phyloP scores from a whole-genome alignment of 495 filamentous ascomycete species.

The Penicillium lividum region DNA sequence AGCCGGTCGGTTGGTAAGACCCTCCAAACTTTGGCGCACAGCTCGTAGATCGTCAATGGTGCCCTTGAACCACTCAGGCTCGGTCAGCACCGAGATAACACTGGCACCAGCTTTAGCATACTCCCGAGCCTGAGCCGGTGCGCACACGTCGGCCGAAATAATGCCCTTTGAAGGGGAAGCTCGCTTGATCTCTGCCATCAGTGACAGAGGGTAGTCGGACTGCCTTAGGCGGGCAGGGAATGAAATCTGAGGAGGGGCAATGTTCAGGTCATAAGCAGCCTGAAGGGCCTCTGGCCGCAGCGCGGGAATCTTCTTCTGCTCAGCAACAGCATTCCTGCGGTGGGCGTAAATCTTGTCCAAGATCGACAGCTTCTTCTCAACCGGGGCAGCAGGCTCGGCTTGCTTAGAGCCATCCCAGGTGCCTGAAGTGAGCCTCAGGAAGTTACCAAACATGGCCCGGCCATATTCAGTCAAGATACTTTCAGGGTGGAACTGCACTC shows the following conservation, averaged over 20 bases:
- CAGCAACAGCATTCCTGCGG: conserved; percentile 71
- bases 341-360: conserved; percentile 89
- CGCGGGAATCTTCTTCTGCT: conserved; percentile 85
- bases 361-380: conserved; percentile 74
- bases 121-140: conserved; percentile 83
- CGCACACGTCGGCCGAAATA: conserved; percentile 83
- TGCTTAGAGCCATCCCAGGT: conserved; percentile 83
- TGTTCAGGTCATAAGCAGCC: conserved; percentile 77
- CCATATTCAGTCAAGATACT: conserved; percentile 92
- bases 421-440: conserved; percentile 80
- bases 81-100: conserved; percentile 94
- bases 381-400: conserved; percentile 29
- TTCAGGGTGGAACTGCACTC: conserved; percentile 97
- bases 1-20: conserved; percentile 88
- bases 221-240: conserved; percentile 77
- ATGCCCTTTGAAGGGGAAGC: conserved; percentile 96
- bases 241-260: conserved; percentile 81
- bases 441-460: conserved; percentile 87
- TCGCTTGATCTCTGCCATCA: conserved; percentile 97
- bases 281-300: conserved; percentile 83
- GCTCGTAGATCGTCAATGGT: conserved; percentile 90
- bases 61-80: conserved; percentile 98
- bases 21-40: conserved; percentile 83
- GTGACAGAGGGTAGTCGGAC: conserved; percentile 76
- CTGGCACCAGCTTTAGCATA: conserved; percentile 95